A percentile compares a stretch with the other conserved stretches of the same genome.
phyloP scores from a whole-genome alignment of 257 asterid species.

The Lithospermum erythrorhizon region DNA sequence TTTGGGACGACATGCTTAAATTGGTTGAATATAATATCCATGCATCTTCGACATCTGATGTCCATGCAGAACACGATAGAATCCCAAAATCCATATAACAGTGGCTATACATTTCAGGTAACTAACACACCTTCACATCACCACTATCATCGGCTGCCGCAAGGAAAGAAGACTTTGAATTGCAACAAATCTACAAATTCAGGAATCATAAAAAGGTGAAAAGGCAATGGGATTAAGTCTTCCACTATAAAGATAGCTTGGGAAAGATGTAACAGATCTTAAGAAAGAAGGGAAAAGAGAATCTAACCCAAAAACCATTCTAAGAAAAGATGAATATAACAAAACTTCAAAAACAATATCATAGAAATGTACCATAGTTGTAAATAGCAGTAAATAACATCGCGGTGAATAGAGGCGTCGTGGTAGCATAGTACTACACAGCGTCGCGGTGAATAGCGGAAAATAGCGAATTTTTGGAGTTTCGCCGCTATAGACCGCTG shows the following conservation, averaged over 20 bases:
- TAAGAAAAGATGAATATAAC: not conserved
- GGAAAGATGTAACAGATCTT: not conserved
- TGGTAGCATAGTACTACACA: too few species aligned
- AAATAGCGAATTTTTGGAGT: too few species aligned
- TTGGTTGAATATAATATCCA: too few species aligned
- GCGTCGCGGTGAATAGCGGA: too few species aligned
- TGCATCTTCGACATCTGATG: not conserved
- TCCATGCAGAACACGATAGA: not conserved
- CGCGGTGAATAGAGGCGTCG: too few species aligned
- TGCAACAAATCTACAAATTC: conserved; percentile 53
- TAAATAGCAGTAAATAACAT: too few species aligned
- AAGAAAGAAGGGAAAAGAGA: conserved; percentile 13
- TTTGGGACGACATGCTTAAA: not conserved
- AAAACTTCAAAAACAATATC: not conserved
- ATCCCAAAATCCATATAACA: not conserved
- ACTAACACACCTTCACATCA: conserved; percentile 67
- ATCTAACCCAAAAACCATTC: too few species aligned
- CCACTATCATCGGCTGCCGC: conserved; percentile 97
- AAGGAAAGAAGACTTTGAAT: conserved; percentile 69
- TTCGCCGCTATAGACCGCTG: too few species aligned
- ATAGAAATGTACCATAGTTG: too few species aligned
- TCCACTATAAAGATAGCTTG: not conserved
- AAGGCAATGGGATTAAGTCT: not conserved
- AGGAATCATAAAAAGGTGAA: not conserved
- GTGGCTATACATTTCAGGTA: conserved; percentile 2